Evolutionary conservation across 805 yeast species (phyloP).

Genomic region (Candida argentea): DNA sequence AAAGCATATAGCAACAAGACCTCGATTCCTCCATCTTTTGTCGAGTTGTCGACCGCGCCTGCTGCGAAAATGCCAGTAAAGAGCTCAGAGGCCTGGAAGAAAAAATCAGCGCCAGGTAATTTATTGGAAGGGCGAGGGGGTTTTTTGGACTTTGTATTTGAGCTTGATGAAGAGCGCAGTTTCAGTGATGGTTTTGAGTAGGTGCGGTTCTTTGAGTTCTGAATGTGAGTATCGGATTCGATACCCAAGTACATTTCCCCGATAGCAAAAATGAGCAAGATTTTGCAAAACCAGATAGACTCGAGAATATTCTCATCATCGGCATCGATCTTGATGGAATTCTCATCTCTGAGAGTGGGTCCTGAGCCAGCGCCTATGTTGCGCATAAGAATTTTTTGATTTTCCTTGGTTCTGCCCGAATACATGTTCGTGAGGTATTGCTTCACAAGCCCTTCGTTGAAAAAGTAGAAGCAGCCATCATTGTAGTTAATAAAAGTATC

Average conservation of each 20-base stretch:
- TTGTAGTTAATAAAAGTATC: conserved; percentile 72
- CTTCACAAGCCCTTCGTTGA: conserved; percentile 72
- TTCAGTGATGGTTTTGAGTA: conserved; percentile 5
- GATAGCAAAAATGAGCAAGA: conserved; percentile 60
- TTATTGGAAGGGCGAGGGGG: too few relatives aligned
- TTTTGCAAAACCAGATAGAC: conserved; percentile 75
- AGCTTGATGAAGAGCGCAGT: too few relatives aligned
- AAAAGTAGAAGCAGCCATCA: conserved; percentile 78
- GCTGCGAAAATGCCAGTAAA: conserved; percentile 70
- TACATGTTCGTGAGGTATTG: conserved; percentile 55
- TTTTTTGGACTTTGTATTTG: conserved; percentile 10
- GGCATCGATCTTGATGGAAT: conserved; percentile 30
- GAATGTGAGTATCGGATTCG: conserved; percentile 52
- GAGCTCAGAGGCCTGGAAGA: conserved; percentile 69
- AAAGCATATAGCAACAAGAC: conserved; percentile 67
- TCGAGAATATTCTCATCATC: conserved; percentile 54
- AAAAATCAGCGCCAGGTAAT: conserved; percentile 71
- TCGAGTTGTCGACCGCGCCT: conserved; percentile 70
- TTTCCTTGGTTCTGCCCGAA: conserved; percentile 35
- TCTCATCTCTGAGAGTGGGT: conserved; percentile 23
- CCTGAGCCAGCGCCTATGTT: conserved; percentile 14
- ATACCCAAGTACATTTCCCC: conserved; percentile 82
- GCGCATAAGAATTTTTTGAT: conserved; percentile 26
- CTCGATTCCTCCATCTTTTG: conserved; percentile 74
- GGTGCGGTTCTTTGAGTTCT: conserved; percentile 18